Conservation (phyloP, 179 eudicot genomes). For the Sideroxylon spinosum region DNA sequence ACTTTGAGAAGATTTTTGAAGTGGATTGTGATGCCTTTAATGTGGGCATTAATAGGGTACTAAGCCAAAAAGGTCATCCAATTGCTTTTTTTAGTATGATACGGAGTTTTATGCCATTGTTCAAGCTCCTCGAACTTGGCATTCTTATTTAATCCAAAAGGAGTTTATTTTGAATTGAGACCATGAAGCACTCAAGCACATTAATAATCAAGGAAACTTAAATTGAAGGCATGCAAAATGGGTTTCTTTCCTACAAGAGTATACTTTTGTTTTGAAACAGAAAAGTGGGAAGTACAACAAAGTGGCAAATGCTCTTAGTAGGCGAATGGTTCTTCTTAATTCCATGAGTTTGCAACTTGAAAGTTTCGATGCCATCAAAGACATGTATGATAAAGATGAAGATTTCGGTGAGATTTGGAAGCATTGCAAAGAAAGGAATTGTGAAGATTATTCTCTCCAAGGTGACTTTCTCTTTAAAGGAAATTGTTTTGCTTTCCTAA, state of each 20-base stretch:
- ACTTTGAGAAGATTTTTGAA: conserved; percentile 5
- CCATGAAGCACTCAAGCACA: conserved; percentile 9
- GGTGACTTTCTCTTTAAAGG: background rate
- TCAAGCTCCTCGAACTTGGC: background rate
- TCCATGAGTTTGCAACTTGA: background rate
- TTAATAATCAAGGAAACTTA: background rate
- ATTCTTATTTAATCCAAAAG: no score
- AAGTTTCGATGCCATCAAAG: background rate
- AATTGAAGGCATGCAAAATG: background rate
- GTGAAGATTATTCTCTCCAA: background rate
- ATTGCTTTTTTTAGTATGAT: background rate
- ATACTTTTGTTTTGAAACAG: background rate
- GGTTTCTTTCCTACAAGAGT: conserved; percentile 4
- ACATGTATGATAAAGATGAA: background rate
- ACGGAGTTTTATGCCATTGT: background rate
- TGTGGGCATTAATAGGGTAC: background rate
- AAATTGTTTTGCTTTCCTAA: background rate
- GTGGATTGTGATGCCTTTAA: conserved; percentile 7
- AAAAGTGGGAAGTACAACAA: background rate
- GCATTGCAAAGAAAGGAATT: background rate
- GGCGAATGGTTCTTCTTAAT: background rate
- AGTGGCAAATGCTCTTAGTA: conserved; percentile 3
- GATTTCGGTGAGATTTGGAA: background rate
- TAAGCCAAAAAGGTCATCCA: background rate
- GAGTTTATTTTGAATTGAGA: background rate